Evolutionary conservation across 2,329 filamentous ascomycete genomes (phyloP), one percentile per base, ranked within the genome.

Genomic region (Zymoseptoria crescenta): DNA sequence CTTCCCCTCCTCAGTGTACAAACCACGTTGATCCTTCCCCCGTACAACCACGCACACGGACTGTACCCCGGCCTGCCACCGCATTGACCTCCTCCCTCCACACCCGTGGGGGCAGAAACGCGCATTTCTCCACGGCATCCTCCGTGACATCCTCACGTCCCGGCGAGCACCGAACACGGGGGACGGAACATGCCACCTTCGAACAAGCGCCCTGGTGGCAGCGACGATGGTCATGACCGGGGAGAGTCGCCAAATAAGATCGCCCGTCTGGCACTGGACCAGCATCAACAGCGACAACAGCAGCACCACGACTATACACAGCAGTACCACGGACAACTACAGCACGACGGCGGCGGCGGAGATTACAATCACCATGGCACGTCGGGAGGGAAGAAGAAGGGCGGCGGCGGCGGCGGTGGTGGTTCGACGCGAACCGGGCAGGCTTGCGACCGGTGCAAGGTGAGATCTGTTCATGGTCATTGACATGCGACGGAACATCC

Each of bases 391-490:
- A 64, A 64, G 59, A 64, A 68, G 52, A 81, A 82, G 73, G 79
- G 79, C 67, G 74, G 83, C 56, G 74, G 76, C 58, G 74, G 83
- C 56, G 74, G 76, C 58, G 79, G 79, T 67, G 74, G 83, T 56
- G 74, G 76, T 58, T 82, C 80, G 56, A 80, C 80, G 62, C 77
- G 84, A 59, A 95, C 90, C 0, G 90, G 90, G 8, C 90, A 95
- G 76, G 90, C 90, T 30, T 95, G 90, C 79, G 90, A 95, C 75
- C 82, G 91, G 58, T 95, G 91, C 81, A 94, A 93, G 82, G 87
- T 89, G 74, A 67, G 80, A 69, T 6, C 24, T n/a, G 16, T n/a
- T 13, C 30, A 53, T 30, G 8, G n/a, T 19, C 19, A 1, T 20
- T 8, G 9, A 19, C 35, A 45, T 49, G 20, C n/a, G 19, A n/a